Evolutionary conservation across 208 protist genomes (phyloP), one percentile per base, ranked within the genome.

Genomic region (Kentomonas sorsogonicus): DNA sequence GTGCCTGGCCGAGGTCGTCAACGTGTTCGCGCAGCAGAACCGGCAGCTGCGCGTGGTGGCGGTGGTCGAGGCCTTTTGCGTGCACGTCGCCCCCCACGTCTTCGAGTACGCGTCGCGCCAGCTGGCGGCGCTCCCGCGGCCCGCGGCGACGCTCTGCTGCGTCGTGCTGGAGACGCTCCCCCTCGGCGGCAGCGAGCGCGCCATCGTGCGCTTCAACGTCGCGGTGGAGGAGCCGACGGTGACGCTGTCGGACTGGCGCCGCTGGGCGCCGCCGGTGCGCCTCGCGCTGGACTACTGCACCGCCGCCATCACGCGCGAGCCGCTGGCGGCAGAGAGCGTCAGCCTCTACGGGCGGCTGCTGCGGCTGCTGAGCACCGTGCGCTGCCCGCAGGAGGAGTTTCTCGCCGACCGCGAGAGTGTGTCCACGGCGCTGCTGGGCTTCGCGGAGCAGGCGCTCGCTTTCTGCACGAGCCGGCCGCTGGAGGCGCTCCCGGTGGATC

Each of bases 1-100:
- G 44, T 94, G 75, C 58, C 41, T 91, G 67, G 33, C 77, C n/a
- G 83, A 90, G 69, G 61, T 91, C 18, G 40, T 94, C 7, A 77
- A 63, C 10, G 86, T 77, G 54, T 91, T 92, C 63, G 38, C 74
- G 1, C 64, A 69, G 44, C 69, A 92, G 66, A 72, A 77, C 46
- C 31, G 56, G 20, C 79, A 76, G 33, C 56, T 67, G 30, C 60
- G 58, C 51, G 69, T 91, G 43, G 43, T 78, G 10, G 69, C 68
- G 2, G 53, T 85, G 27, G 66, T 76, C n/a, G 34, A 43, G 23
- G 64, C 55, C 38, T 86, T 88, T 56, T 66, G 66, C 13, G 48
- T 70, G 41, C 69, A 76, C 53, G 61, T 89, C 34, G 54, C 92
- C 60, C 83, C 83, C 6, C 77, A 66, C 63, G 79, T 91, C 55